Percentiles rank a stretch among this genome's conserved stretches.
phyloP scores from a whole-genome alignment of 139 green algal genomes.

The Dunaliella primolecta region DNA sequence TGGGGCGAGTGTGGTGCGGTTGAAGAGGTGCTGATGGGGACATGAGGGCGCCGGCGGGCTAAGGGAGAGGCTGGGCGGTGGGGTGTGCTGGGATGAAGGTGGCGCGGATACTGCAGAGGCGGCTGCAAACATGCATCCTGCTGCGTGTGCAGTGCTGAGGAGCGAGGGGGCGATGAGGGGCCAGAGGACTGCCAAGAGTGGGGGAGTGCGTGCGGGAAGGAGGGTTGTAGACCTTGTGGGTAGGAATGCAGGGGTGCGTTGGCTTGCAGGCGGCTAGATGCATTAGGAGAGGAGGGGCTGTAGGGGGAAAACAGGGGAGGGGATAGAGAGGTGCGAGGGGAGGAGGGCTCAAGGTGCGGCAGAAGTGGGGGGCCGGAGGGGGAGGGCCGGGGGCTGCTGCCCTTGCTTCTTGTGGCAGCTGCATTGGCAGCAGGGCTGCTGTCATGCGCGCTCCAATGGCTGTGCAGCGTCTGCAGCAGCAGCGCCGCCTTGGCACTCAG shows the following conservation, averaged over 20 bases:
- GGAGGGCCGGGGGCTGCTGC: not conserved
- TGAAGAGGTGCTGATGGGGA: not conserved
- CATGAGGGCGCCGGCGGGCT: not conserved
- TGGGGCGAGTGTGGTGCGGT: not conserved
- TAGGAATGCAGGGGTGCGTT: too few species aligned
- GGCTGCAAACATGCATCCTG: too few species aligned
- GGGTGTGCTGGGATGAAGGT: not conserved
- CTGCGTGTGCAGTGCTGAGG: too few species aligned
- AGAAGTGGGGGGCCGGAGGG: not conserved
- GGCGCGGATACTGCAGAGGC: not conserved
- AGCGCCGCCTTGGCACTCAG: not conserved
- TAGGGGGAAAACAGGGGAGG: not conserved
- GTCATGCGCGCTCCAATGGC: not conserved
- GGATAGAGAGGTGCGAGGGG: too few species aligned
- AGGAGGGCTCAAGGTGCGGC: not conserved
- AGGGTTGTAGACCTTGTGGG: too few species aligned
- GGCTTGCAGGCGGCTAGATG: too few species aligned
- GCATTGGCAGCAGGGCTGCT: not conserved
- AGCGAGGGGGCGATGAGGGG: too few species aligned
- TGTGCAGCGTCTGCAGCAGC: conserved; percentile 7
- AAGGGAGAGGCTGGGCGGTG: not conserved
- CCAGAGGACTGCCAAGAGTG: too few species aligned
- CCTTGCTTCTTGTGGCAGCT: not conserved
- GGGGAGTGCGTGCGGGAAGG: too few species aligned
- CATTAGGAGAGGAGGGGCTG: too few species aligned